These are phyloP conservation scores for Asparagopsis taxiformis DNA, from an alignment of 31 red algal genomes.

Conservation along the genomic window DNA sequence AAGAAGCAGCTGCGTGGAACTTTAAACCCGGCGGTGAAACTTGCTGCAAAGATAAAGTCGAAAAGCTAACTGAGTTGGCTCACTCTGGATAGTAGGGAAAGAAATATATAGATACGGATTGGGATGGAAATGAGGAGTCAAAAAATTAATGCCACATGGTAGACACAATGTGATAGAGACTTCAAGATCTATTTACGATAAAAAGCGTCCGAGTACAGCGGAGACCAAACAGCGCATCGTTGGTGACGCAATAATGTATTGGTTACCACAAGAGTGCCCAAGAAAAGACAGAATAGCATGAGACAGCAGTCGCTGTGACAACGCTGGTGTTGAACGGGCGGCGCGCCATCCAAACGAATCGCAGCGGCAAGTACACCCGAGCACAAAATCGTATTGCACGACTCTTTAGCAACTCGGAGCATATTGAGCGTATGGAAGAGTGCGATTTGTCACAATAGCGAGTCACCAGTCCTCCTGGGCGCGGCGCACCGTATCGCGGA, in stretches of 20 bases:
- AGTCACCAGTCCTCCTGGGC: slow-evolving; percentile 86
- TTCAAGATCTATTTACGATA: slow-evolving; percentile 1
- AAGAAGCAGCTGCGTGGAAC: slow-evolving; percentile 49
- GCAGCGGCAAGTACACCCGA: not conserved
- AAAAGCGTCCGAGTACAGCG: not conserved
- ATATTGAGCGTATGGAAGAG: too few species aligned
- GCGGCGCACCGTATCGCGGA: slow-evolving; percentile 81
- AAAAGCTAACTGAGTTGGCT: not conserved
- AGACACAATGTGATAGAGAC: too few species aligned
- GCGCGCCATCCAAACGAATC: not conserved
- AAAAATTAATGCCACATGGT: too few species aligned
- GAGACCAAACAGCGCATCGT: not conserved
- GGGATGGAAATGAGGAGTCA: too few species aligned
- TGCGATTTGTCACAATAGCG: too few species aligned
- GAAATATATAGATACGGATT: too few species aligned
- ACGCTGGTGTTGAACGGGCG: not conserved
- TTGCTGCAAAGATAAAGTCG: slow-evolving; percentile 45
- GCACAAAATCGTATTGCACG: slow-evolving; percentile 1
- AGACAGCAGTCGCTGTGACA: not conserved
- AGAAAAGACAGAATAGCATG: not conserved
- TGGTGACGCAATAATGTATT: too few species aligned
- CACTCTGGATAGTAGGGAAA: too few species aligned
- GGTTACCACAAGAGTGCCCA: not conserved
- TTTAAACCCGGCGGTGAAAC: slow-evolving; percentile 50
- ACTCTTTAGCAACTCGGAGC: not conserved